Percentiles rank a stretch among this genome's conserved stretches.
Conservation (phyloP, 2,329 filamentous ascomycete genomes). For the Colletotrichum plurivorum region DNA sequence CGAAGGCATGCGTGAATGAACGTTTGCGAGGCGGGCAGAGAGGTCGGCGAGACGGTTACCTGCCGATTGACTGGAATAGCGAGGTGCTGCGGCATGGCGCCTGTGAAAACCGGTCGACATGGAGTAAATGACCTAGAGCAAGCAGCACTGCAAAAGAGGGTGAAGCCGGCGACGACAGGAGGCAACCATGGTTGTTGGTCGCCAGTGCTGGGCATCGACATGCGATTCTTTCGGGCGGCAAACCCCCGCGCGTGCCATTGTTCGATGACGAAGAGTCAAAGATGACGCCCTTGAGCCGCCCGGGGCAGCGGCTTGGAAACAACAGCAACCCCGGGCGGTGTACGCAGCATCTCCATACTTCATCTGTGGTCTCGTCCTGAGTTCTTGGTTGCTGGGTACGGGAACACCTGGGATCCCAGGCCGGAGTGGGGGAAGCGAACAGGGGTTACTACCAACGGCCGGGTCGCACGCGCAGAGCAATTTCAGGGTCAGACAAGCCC, state of each 20-base stretch:
- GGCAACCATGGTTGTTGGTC: neutral
- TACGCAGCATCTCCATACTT: neutral
- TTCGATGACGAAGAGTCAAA: conserved; percentile 28
- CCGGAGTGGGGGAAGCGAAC: conserved; percentile 25
- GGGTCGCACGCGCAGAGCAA: conserved; percentile 35
- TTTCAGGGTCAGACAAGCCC: conserved; percentile 37
- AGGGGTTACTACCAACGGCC: conserved; percentile 31
- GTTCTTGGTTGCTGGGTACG: conserved; percentile 35
- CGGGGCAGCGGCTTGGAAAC: conserved; percentile 20
- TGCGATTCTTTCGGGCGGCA: conserved; percentile 12
- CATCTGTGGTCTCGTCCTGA: conserved; percentile 16
- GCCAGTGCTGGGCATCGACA: conserved; percentile 30
- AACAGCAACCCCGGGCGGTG: conserved; percentile 1
- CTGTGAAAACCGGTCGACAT: neutral
- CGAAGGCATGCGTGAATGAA: conserved; percentile 12
- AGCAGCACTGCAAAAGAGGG: neutral
- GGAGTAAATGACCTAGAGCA: neutral
- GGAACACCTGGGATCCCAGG: conserved; percentile 30
- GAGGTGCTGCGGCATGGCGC: neutral
- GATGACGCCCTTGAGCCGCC: conserved; percentile 11
- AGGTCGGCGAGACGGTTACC: conserved; percentile 19
- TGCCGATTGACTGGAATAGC: conserved; percentile 14
- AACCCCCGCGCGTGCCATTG: conserved; percentile 14
- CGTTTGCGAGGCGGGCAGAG: conserved; percentile 16
- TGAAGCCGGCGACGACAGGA: conserved; percentile 11